Percentiles rank a stretch among this genome's conserved stretches.
phyloP scores from a whole-genome alignment of 495 filamentous ascomycete genomes.

The Podospora comata region DNA sequence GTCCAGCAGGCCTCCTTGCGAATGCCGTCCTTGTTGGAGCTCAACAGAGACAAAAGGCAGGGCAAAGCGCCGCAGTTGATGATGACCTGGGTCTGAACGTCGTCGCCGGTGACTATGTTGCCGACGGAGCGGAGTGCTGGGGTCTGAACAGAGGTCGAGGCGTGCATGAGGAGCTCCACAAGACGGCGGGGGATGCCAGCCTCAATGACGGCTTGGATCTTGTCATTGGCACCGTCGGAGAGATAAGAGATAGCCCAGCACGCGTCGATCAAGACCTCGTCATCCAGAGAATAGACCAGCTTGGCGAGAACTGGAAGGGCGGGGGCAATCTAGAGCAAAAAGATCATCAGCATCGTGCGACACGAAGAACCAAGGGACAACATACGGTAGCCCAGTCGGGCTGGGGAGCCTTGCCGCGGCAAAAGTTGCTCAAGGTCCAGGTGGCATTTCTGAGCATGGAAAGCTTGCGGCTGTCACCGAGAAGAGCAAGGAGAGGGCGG shows the following conservation, averaged over 20 bases:
- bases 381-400: slow-evolving; percentile 95
- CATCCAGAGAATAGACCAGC: slow-evolving; percentile 96
- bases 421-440: slow-evolving; percentile 99
- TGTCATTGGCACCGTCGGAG: slow-evolving; percentile 98
- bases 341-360: slow-evolving; percentile 26
- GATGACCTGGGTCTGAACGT: slow-evolving; percentile 98
- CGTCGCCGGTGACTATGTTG: slow-evolving; percentile 98
- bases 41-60: slow-evolving; percentile 84
- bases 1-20: slow-evolving; percentile 99
- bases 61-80: slow-evolving; percentile 96
- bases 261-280: slow-evolving; percentile 97
- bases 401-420: slow-evolving; percentile 98
- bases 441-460: slow-evolving; percentile 99
- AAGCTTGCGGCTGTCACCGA: slow-evolving; percentile 96
- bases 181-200: slow-evolving; percentile 95
- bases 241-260: slow-evolving; percentile 99
- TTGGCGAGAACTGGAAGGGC: slow-evolving; percentile 96
- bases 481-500: slow-evolving; percentile 78
- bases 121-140: slow-evolving; percentile 95
- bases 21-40: slow-evolving; percentile 97
- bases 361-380: slow-evolving; percentile 19
- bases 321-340: slow-evolving; percentile 71
- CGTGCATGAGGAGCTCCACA: slow-evolving; percentile 96
- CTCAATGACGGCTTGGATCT: slow-evolving; percentile 99
- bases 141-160: slow-evolving; percentile 98